Evolutionary conservation across 306 rosid species (phyloP).

Genomic region (Prunus fruticosa): DNA sequence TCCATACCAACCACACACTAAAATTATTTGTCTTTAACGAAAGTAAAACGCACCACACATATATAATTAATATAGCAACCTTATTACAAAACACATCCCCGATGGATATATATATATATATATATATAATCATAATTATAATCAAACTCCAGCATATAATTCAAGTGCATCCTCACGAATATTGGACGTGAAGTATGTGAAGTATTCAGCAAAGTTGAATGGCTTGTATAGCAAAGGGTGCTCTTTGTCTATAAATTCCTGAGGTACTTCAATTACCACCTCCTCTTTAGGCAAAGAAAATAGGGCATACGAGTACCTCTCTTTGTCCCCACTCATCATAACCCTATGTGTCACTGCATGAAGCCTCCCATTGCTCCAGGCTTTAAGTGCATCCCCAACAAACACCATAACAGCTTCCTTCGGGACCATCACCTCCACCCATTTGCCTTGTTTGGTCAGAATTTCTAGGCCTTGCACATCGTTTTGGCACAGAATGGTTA

Average conservation of each 20-base stretch:
- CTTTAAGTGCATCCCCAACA: conserved; percentile 51
- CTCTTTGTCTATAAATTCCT: conserved; percentile 35
- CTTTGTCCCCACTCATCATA: conserved; percentile 33
- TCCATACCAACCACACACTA: neutral
- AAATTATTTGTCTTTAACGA: neutral
- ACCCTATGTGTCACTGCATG: conserved; percentile 47
- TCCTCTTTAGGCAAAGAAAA: conserved; percentile 41
- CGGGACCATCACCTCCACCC: conserved; percentile 38
- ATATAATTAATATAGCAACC: neutral
- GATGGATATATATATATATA: neutral
- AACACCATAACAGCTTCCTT: conserved; percentile 22
- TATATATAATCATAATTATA: neutral
- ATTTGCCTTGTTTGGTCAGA: conserved; percentile 39
- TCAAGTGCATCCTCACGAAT: conserved; percentile 31
- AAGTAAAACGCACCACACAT: neutral
- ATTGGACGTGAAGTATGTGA: conserved; percentile 21
- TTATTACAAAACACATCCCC: neutral
- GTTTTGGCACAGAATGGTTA: conserved; percentile 43
- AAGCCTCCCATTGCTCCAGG: conserved; percentile 58
- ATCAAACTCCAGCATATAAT: conserved; percentile 39
- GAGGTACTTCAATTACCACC: conserved; percentile 30
- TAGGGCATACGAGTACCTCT: conserved; percentile 36
- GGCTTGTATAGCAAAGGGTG: conserved; percentile 45
- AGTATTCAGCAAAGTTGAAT: conserved; percentile 35
- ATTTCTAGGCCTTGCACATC: conserved; percentile 51